Evolutionary conservation across 2,329 filamentous ascomycete species (phyloP), one percentile per base, ranked within the genome.

Genomic region (Fusarium illudens): DNA sequence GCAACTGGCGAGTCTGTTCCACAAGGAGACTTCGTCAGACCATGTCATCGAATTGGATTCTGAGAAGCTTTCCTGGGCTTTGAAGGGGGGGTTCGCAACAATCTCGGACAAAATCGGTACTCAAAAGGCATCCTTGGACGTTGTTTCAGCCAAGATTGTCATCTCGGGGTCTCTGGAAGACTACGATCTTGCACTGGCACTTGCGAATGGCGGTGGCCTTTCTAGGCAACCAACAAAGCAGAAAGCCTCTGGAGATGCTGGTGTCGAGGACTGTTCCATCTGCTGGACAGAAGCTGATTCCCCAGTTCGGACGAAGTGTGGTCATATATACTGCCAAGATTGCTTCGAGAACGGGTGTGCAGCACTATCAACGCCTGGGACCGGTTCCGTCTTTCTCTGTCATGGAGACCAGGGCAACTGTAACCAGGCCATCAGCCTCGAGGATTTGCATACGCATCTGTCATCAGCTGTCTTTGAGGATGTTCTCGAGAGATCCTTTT

Each of bases 251-350:
- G 6, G 13, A 13, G 50, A 39, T 5, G 46, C 55, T n/a, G 52
- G 12, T 37, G 32, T 20, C 8, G 30, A 54, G 66, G 81, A 62
- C 6, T 66, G 63, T 6, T 55, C 76, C 0, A 72, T 80, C 7
- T 84, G 81, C 60, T 80, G 74, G 73, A 76, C 64, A 11, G 75
- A 76, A 27, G 76, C 77, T 1, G 78, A 81, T 12, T 71, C 79
- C 4, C 65, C 78, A 0, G 58, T 83, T 12, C 69, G 42, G 9
- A 79, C 75, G 4, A 36, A 52, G 2, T 84, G 82, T 64, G 71
- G 65, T 2, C 82, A 84, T 61, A 37, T 75, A 8, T 84, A 83
- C 63, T 84, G 82, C 67, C 62, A 67, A 0, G 72, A 75, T 17
- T 84, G 83, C 63, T 83, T 84, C 54, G 71, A 53, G 2, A 58